Evolutionary conservation across 345 rosid species (phyloP).

Genomic region (Heritiera littoralis): DNA sequence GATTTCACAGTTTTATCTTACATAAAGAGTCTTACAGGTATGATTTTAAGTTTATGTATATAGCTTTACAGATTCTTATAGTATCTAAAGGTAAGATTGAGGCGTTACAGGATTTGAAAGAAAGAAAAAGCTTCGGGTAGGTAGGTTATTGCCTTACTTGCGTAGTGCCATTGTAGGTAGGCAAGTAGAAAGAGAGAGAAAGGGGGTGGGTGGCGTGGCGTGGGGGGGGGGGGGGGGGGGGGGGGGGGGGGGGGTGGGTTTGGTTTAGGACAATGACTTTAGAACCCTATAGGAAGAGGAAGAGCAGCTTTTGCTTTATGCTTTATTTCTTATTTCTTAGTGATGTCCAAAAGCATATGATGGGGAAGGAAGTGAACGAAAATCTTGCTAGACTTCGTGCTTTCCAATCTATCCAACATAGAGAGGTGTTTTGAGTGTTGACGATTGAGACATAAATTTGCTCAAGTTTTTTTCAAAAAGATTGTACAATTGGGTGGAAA

Average conservation of each 20-base stretch:
- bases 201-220: background rate
- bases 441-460: conserved; percentile 12
- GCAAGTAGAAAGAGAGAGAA: background rate
- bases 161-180: background rate
- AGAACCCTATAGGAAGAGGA: background rate
- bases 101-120: background rate
- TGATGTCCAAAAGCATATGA: conserved; percentile 8
- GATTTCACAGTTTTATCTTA: too few relatives aligned
- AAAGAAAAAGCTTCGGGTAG: conserved; percentile 1
- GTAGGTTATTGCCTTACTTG: background rate
- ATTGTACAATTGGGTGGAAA: background rate
- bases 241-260: background rate
- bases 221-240: background rate
- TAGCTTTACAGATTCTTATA: too few relatives aligned
- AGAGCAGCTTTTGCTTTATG: conserved; percentile 9
- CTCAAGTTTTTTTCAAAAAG: background rate
- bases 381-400: conserved; percentile 23
- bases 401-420: conserved; percentile 1
- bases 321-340: conserved; percentile 12
- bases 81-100: too few relatives aligned
- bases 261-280: background rate
- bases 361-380: background rate
- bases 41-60: too few relatives aligned
- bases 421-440: background rate
- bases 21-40: too few relatives aligned